Evolutionary conservation across 2,329 filamentous ascomycete genomes (phyloP), one percentile per base, ranked within the genome.

Genomic region (Paraphoma chrysanthemicola): DNA sequence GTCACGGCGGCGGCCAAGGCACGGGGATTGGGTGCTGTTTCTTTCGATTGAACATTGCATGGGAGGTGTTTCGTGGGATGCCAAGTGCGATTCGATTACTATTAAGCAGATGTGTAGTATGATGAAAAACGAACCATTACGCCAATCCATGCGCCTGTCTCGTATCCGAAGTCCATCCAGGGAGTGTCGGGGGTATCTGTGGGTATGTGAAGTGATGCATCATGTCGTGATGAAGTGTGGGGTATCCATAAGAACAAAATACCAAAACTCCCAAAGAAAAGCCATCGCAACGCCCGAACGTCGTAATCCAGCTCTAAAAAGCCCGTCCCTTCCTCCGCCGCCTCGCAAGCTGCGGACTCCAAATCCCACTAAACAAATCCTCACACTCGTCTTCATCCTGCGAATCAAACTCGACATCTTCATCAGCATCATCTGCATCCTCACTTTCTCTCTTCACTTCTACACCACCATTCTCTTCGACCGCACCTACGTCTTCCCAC

Each of bases 381-480:
- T 89, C 86, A 57, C 86, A 88, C 73, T 89, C 86, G 57, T 88
- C 86, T 66, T 89, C 86, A 69, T 89, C 86, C 73, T 88, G 83
- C 54, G 82, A 85, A 66, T 89, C 86, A 66, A 89, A 89, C 66
- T 87, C 83, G 3, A 85, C 60, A n/a, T 78, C 75, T 38, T 76
- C 67, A 0, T 71, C 66, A n/a, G n/a, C n/a, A 2, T 23, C 23
- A 23, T 23, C 23, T 5, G 9, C 33, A 36, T 36, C 33, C 14
- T 36, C 33, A 10, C 14, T 6, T 10, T 54, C 56, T n/a, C 17
- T 42, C 6, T 39, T 48, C 12, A 17, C 28, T 5, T 33, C 30
- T 3, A 23, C 16, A 23, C 14, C n/a, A 33, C 49, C 30, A 1
- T 30, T 12, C 16, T 31, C 16, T 23, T 46, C 44, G 8, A 14